Conservation (phyloP, 2,329 filamentous ascomycete species). For the Penicillium sp. region DNA sequence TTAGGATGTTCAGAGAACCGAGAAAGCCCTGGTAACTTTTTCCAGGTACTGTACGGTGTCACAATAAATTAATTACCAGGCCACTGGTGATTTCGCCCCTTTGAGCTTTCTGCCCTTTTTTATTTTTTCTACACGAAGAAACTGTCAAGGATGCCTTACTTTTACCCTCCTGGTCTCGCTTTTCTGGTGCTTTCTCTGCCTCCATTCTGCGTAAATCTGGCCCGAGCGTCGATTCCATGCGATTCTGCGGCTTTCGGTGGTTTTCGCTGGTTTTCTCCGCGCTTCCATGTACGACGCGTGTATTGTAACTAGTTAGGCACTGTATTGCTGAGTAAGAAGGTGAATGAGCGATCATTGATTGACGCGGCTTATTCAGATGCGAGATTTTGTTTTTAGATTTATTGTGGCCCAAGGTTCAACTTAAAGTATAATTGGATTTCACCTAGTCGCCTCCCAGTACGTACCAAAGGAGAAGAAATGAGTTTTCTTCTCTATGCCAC, state of each 20-base stretch:
- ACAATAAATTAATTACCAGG: slow-evolving; percentile 20
- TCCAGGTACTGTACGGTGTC: slow-evolving; percentile 23
- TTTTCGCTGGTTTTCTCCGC: slow-evolving; percentile 27
- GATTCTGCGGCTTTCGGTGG: slow-evolving; percentile 32
- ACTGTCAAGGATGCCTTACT: not conserved
- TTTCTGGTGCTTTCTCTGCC: slow-evolving; percentile 17
- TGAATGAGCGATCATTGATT: not conserved
- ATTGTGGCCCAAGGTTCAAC: not conserved
- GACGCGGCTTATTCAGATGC: not conserved
- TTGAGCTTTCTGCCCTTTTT: not conserved
- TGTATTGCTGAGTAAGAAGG: slow-evolving; percentile 14
- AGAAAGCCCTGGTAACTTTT: slow-evolving; percentile 26
- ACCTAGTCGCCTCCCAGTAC: not conserved
- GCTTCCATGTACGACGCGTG: slow-evolving; percentile 6
- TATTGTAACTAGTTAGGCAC: not conserved
- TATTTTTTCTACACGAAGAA: not conserved
- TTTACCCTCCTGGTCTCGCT: not conserved
- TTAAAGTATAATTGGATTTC: not conserved
- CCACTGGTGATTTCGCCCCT: not conserved
- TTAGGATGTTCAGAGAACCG: slow-evolving; percentile 12
- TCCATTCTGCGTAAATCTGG: slow-evolving; percentile 13
- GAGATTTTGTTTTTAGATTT: not conserved
- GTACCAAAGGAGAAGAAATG: not conserved
- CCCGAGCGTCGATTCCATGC: slow-evolving; percentile 26
- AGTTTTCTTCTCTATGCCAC: slow-evolving; percentile 1